Conservation (phyloP, 192 early-diverging fungal species). For the Lobosporangium transversale region DNA sequence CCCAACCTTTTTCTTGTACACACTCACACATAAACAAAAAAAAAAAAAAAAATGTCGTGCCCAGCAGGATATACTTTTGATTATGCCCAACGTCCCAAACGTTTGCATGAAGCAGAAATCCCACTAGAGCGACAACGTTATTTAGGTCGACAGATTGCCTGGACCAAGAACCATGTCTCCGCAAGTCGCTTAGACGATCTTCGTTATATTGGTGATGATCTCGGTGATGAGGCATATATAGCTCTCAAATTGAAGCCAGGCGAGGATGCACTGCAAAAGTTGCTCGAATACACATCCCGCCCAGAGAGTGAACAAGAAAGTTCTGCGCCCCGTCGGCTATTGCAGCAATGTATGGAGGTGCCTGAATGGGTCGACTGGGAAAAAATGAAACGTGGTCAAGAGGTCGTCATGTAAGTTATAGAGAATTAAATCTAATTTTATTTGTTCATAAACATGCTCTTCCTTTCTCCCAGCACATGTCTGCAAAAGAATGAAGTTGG, state of each 20-base stretch:
- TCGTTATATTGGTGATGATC: constrained; percentile 18
- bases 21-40: too few relatives aligned
- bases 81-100: background rate
- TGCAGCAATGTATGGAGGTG: constrained; percentile 30
- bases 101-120: constrained; percentile 10
- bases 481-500: too few relatives aligned
- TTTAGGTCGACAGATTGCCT: constrained; percentile 27
- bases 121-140: constrained; percentile 9
- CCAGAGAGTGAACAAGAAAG: constrained; percentile 18
- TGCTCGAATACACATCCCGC: constrained; percentile 14
- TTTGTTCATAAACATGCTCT: too few relatives aligned
- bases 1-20: too few relatives aligned
- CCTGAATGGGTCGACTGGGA: constrained; percentile 48
- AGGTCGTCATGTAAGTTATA: constrained; percentile 26
- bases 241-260: constrained; percentile 20
- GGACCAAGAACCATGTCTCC: constrained; percentile 30
- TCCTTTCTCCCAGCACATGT: too few relatives aligned
- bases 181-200: constrained; percentile 25
- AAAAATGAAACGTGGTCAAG: constrained; percentile 32
- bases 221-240: constrained; percentile 18
- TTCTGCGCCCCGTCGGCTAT: constrained; percentile 18
- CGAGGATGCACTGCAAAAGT: constrained; percentile 4
- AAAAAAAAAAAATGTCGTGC: constrained; percentile 20
- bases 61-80: constrained; percentile 21
- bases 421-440: background rate